Evolutionary conservation across 345 rosid species (phyloP), one percentile per base, ranked within the genome.

Genomic region (Salix suchowensis): DNA sequence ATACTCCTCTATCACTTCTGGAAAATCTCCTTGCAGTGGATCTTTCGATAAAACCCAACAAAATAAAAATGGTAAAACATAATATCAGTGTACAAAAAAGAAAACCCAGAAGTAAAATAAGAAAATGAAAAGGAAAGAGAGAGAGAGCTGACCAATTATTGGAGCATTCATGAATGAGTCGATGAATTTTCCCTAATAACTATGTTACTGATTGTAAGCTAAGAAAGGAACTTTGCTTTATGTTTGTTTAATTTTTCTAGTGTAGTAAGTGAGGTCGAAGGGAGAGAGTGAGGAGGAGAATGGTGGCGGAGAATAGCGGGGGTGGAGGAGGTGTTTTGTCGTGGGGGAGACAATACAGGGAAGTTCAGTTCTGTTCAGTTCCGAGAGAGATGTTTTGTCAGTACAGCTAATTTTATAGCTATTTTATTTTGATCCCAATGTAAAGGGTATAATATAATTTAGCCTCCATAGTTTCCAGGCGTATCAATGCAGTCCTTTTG

Each of bases 11-110:
- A 96, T 94, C 67, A 94, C 98, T 80, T 94, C 98, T 14, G 98
- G 98, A 72, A 96, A 96, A 85, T 94, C 99, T 79, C 99, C 99
- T 89, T 96, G 99, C 84, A 96, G 55, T 37, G 99, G 98, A 89
- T 94, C 98, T 81, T 58, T 46, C 61, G 64, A 67, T 74, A 71
- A 67, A 2, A 61, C 36, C 60, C 54, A 39, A 13, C 4, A 48
- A 39, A 24, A 28, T 36, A 18, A 69, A 9, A 4, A 1, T 46
- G 12, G 26, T 3, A 61, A 32, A 55, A 42, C 44, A 19, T 21
- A 18, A 73, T 42, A 9, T 61, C 24, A n/a, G 65, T 40, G 5
- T 5, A 55, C 52, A 37, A 5, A 55, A 42, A 30, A 21, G 13
- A 28, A 65, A 42, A 21, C 19, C 19, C 60, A 6, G 1, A 11